Evolutionary conservation across 495 filamentous ascomycete species (phyloP), one percentile per base, ranked within the genome.

Genomic region (Podospora fimiseda): DNA sequence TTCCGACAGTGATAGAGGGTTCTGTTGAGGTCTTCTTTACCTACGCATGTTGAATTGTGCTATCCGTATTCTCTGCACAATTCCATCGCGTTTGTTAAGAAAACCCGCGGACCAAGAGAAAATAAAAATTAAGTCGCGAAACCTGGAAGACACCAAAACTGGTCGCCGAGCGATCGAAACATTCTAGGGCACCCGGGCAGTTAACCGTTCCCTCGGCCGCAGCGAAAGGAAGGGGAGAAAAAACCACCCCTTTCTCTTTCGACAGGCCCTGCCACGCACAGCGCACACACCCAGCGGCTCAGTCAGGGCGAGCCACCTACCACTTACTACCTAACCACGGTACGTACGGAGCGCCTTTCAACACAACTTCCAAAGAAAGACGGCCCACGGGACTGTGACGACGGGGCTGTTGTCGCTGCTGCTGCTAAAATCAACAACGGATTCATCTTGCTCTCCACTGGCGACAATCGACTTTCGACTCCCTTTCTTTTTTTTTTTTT

Each of bases 181-280:
- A 51, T 38, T 38, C 41, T 46, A 16, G 42, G 44, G 44, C 41
- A 51, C 22, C 16, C 19, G 22, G 51, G 51, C 41, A 51, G 27
- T 51, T 48, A 55, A 24, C 49, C 43, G 33, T 48, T 33, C 48
- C 38, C 43, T 47, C 52, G 41, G 50, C 52, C 48, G 45, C 49
- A 43, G 55, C 49, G 43, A 41, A 30, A 56, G 46, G 19, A 41
- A 46, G 53, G 24, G 39, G 30, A 45, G 52, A 57, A 27, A 45
- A 22, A 45, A 19, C 36, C 48, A n/a, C 41, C 49, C 38, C 43
- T 27, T 15, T 43, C 33, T 37, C 44, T 57, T 55, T 55, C 38
- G 50, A 46, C 37, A 46, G 53, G 50, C 47, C 19, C 58, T 54
- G 42, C 52, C 53, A 51, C 51, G 48, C 50, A 48, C 50, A 51